Evolutionary conservation across 176 grass and related monocot genomes (phyloP).

Genomic region (Secale cereale): DNA sequence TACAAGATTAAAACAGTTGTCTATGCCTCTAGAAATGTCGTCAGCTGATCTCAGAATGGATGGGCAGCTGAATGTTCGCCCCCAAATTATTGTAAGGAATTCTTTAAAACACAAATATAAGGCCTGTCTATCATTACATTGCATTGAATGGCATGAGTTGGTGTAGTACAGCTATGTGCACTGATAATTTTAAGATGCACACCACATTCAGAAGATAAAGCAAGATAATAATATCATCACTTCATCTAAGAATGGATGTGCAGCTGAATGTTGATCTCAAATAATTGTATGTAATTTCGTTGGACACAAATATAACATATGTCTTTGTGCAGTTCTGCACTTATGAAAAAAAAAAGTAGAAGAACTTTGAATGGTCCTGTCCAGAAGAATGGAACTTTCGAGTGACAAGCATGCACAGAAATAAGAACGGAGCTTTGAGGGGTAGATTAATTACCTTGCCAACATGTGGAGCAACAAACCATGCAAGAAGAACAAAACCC

Average conservation of each 20-base stretch:
- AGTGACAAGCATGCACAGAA: not conserved
- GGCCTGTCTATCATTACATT: not conserved
- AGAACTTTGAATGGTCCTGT: not conserved
- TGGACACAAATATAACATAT: not conserved
- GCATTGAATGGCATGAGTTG: not conserved
- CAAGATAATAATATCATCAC: not conserved
- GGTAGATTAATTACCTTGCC: too few relatives aligned
- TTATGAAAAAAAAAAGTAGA: too few relatives aligned
- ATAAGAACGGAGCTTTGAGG: too few relatives aligned
- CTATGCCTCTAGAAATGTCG: not conserved
- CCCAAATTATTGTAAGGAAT: not conserved
- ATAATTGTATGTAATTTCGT: not conserved
- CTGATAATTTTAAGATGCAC: not conserved
- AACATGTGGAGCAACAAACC: constrained; percentile 78
- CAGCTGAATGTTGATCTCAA: not conserved
- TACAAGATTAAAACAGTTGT: not conserved
- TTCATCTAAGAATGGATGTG: too few relatives aligned
- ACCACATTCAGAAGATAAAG: not conserved
- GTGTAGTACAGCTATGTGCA: not conserved
- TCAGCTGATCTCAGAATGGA: not conserved
- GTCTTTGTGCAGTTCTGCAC: not conserved
- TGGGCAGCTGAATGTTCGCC: not conserved
- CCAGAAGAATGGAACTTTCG: too few relatives aligned
- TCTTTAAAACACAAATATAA: not conserved
- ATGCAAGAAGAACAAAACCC: constrained; percentile 56